Evolutionary conservation across 345 rosid genomes (phyloP), one percentile per base, ranked within the genome.

Genomic region (Populus euphratica): DNA sequence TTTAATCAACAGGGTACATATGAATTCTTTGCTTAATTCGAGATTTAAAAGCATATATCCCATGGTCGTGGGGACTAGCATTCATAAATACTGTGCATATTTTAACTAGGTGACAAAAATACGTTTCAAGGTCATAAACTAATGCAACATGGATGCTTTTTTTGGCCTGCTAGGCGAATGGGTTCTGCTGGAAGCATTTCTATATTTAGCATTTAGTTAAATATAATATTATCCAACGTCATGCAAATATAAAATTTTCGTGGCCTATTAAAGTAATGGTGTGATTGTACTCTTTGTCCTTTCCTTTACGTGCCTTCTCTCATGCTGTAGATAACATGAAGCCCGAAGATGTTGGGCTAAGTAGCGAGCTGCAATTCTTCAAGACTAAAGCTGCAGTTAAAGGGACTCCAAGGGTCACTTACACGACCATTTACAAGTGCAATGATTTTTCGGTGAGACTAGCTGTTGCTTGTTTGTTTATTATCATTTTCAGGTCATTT

Each of bases 291-390:
- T 70, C 0, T 11, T 29, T 49, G 77, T n/a, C 54, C 21, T 14
- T 73, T 67, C 59, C 38, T 44, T 67, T 21, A 62, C 2, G 38
- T 18, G 21, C 18, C 6, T 16, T n/a, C 64, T 44, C 64, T 29
- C 6, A 6, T 52, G 71, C 20, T 52, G 44, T 36, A 92, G 97
- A 92, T 76, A 77, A 81, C 25, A 92, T 92, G 90, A 79, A 80
- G 74, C 91, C 92, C 20, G 91, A 90, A 80, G 92, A 90, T 72
- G 84, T 92, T 62, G 91, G 94, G 65, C 83, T 92, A 56, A 88
- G 87, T 39, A 75, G 79, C 50, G 59, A 81, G 67, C 78, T 88
- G 61, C 84, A 63, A 39, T 84, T 89, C 75, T 88, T 90, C 74
- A 74, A 81, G 73, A 76, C 86, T 59, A 78, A 69, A 25, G 33